Conservation (phyloP, 345 rosid genomes). For the Rhizophora mangle region DNA sequence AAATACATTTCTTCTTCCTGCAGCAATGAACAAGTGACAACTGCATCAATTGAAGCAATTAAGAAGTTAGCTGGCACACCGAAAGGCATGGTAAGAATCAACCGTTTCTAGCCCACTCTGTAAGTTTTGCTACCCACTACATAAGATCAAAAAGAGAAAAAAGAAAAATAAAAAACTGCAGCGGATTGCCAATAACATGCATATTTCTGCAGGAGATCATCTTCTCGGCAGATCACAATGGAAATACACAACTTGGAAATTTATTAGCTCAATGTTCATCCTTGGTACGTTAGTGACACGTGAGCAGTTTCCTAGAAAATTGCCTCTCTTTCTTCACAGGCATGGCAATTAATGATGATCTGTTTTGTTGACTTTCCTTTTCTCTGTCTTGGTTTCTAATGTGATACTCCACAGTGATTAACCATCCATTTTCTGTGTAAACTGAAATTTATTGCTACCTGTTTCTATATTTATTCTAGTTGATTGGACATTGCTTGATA, state of each 20-base stretch:
- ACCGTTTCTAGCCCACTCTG: constrained; percentile 8
- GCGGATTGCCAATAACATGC: neutral
- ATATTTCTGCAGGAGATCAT: constrained; percentile 50
- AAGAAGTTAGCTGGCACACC: constrained; percentile 58
- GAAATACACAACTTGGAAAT: constrained; percentile 63
- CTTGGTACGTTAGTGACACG: constrained; percentile 44
- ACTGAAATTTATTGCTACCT: neutral
- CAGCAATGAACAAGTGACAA: constrained; percentile 74
- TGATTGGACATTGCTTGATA: neutral
- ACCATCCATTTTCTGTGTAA: neutral
- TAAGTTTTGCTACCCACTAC: neutral
- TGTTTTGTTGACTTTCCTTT: neutral
- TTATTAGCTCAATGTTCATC: constrained; percentile 61
- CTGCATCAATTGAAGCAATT: constrained; percentile 68
- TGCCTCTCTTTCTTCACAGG: neutral
- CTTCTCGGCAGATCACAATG: constrained; percentile 51
- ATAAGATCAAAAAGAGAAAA: neutral
- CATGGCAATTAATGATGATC: neutral
- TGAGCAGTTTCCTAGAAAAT: neutral
- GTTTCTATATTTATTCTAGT: neutral
- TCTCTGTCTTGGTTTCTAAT: neutral
- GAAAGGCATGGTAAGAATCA: constrained; percentile 58
- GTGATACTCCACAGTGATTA: neutral
- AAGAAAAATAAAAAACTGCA: neutral
- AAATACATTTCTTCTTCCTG: constrained; percentile 18